Evolutionary conservation across 805 yeast species (phyloP).

Genomic region (Jamesozyma spencerorum): DNA sequence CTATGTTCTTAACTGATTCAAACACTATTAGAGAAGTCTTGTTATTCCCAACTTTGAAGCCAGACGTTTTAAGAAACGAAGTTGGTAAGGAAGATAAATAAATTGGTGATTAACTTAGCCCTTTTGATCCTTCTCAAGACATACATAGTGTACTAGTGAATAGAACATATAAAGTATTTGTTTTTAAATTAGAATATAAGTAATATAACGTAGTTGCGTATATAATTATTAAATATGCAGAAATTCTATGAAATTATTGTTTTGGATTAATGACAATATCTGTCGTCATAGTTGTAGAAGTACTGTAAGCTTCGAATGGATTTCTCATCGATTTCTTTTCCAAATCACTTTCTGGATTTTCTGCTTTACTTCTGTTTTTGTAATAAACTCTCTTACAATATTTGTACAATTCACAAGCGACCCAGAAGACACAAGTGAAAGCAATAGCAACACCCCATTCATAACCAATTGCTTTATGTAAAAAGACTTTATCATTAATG

Average conservation of each 20-base stretch:
- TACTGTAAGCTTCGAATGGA: conserved; percentile 51
- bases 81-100: conserved; percentile 22
- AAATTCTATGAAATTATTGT: neutral
- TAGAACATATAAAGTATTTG: too few relatives aligned
- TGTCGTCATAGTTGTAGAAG: conserved; percentile 39
- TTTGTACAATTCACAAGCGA: conserved; percentile 60
- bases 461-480: conserved; percentile 60
- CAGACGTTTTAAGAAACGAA: conserved; percentile 47
- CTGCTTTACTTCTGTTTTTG: conserved; percentile 35
- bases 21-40: conserved; percentile 96
- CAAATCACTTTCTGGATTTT: conserved; percentile 55
- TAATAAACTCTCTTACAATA: conserved; percentile 49
- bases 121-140: too few relatives aligned
- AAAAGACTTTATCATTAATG: conserved; percentile 67
- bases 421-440: conserved; percentile 46
- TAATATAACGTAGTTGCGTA: too few relatives aligned
- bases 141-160: too few relatives aligned
- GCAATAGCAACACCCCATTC: conserved; percentile 77
- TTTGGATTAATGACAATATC: conserved; percentile 12
- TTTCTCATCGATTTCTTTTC: conserved; percentile 39
- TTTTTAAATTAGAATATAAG: too few relatives aligned
- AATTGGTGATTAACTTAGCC: too few relatives aligned
- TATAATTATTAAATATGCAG: too few relatives aligned
- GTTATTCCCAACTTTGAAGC: conserved; percentile 97
- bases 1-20: conserved; percentile 95